Base-by-base conservation (phyloP, 177 flowering plant species). In the Telopea speciosissima region DNA sequence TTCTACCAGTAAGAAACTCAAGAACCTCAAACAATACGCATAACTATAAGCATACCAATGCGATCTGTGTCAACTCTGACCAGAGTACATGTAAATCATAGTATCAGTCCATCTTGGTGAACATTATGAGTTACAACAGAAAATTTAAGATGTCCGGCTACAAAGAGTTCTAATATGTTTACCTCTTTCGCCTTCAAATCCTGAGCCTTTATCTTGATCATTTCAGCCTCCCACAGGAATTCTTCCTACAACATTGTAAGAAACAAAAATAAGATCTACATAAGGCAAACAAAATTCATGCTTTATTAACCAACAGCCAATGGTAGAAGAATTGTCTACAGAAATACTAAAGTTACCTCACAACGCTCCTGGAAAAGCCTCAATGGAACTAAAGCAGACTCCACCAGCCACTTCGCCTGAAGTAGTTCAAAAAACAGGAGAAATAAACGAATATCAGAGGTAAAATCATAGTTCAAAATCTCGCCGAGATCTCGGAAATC, bases 181-280 rank as follows among this genome's bases (percentile, higher is more conserved):
- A 94, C 99, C 97, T 90, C 99, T 83, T 90, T 96, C 11, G 86
- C 84, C 85, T 96, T 96, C 73, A 96, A 79, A 75, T 96, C 98
- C 71, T 85, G 97, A 61, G 97, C 96, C 85, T 88, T 93, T 68
- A 93, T 91, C 83, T 89, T 93, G 73, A 89, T 86, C 97, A 96
- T 87, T 79, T 91, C 99, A 75, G 90, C 86, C 78, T 96, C 97
- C 93, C 92, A 89, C 24, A 96, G 77, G 78, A 96, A 96, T 72
- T 96, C 99, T 81, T 96, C 99, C 99, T 96, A 73, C 28, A 72
- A 77, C 23, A 54, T 21, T 44, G 58, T 52, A 65, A 26, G 40
- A 24, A 24, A 23, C 19, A 73, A 33, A 71, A 52, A 44, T 24
- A 70, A 24, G 44, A 70, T 44, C 40, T 40, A 24, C 24, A 40